These are phyloP conservation scores for Debaryomyces fabryi DNA, from an alignment of 1,139 yeast genomes.

Conservation along the genomic window DNA sequence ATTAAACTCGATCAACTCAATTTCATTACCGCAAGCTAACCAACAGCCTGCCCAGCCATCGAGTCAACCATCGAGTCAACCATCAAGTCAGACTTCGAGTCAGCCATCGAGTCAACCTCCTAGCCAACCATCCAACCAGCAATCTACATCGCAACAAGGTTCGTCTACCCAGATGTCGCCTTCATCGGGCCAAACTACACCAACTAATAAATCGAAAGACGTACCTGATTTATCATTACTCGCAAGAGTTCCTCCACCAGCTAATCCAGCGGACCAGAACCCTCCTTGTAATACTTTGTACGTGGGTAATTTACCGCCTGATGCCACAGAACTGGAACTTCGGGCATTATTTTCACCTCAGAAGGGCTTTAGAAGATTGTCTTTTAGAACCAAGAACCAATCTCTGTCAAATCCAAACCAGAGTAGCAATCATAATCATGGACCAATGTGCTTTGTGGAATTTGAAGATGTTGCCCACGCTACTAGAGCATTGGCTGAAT, in stretches of 20 bases:
- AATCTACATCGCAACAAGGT: conserved; percentile 6
- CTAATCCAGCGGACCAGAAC: conserved; percentile 98
- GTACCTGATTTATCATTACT: conserved; percentile 74
- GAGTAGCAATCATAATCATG: conserved; percentile 60
- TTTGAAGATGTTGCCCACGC: conserved; percentile 95
- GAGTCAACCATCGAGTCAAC: conserved; percentile 6
- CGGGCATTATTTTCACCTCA: conserved; percentile 86
- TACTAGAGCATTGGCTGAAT: conserved; percentile 87
- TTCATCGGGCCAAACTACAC: conserved; percentile 15
- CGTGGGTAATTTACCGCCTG: conserved; percentile 96
- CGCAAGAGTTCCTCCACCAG: conserved; percentile 91
- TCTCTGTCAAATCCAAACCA: conserved; percentile 37
- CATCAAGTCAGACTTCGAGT: conserved; percentile 8
- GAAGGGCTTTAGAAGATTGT: conserved; percentile 87
- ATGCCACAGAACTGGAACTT: conserved; percentile 92
- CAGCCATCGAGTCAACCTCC: conserved; percentile 8
- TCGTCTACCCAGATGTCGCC: conserved; percentile 10
- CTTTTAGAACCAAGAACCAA: conserved; percentile 76
- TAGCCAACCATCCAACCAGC: conserved; percentile 6
- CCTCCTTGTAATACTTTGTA: conserved; percentile 97
- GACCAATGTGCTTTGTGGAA: conserved; percentile 99
- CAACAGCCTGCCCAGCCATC: conserved; percentile 14
- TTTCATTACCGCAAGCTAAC: conserved; percentile 2
- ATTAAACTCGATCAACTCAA: conserved; percentile 11
- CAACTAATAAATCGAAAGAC: conserved; percentile 31